Conservation (phyloP, 2,329 filamentous ascomycete genomes). For the Ophiostoma perfectum region DNA sequence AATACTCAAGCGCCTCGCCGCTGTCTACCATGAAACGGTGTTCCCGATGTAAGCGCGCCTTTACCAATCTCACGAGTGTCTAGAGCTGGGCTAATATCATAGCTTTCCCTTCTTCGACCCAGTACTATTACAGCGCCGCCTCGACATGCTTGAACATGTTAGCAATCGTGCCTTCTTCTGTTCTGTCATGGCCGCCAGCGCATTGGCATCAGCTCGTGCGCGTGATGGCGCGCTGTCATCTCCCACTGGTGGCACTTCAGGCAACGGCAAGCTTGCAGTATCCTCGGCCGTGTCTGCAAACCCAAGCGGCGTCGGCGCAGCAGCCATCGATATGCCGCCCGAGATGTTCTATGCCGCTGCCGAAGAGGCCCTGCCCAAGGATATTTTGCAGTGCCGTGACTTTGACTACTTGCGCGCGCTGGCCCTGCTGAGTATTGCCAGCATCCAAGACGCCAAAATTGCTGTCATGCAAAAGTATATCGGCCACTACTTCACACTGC, state of each 20-base stretch:
- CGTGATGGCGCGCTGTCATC: constrained; percentile 26
- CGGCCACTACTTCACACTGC: constrained; percentile 29
- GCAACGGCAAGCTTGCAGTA: no score
- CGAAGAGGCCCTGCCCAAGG: constrained; percentile 28
- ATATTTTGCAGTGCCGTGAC: constrained; percentile 26
- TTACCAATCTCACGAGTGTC: not conserved
- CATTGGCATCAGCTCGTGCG: constrained; percentile 27
- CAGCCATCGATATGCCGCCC: constrained; percentile 23
- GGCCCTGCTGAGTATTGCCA: constrained; percentile 29
- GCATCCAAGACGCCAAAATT: constrained; percentile 30
- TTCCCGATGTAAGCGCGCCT: constrained; percentile 25
- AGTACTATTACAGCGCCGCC: constrained; percentile 24
- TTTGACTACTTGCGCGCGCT: constrained; percentile 29
- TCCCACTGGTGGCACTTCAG: not conserved
- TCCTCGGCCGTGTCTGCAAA: not conserved
- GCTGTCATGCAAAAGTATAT: constrained; percentile 30
- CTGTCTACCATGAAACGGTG: constrained; percentile 28
- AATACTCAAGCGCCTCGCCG: constrained; percentile 24
- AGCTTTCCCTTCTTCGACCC: constrained; percentile 30
- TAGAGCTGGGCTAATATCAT: not conserved
- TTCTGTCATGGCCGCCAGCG: constrained; percentile 29
- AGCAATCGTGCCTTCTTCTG: constrained; percentile 29
- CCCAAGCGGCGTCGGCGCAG: not conserved
- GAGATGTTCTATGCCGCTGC: constrained; percentile 29
- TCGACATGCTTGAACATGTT: constrained; percentile 27